phyloP scores from a whole-genome alignment of 1,284 basidiomycete species.

The Agroathelia rolfsii region DNA sequence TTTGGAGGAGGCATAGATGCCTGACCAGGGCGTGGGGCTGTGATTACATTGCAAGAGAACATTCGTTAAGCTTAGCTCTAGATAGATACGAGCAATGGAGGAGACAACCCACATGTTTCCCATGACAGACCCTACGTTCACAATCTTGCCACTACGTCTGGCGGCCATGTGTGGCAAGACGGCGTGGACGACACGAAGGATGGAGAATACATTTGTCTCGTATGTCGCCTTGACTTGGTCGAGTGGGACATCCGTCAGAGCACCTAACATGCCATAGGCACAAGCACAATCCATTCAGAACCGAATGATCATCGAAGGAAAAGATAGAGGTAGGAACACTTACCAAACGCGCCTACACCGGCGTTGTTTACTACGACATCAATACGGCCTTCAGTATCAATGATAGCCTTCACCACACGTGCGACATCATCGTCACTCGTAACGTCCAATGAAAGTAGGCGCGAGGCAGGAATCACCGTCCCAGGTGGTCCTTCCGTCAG shows the following conservation, averaged over 20 bases:
- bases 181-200: conserved; percentile 49
- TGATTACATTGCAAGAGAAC: conserved; percentile 4
- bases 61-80: background rate
- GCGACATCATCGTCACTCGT: conserved; percentile 41
- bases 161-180: conserved; percentile 67
- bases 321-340: too few species aligned
- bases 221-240: conserved; percentile 42
- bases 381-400: conserved; percentile 39
- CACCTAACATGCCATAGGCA: conserved; percentile 28
- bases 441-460: conserved; percentile 40
- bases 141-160: conserved; percentile 47
- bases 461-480: conserved; percentile 30
- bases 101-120: conserved; percentile 48
- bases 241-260: conserved; percentile 49
- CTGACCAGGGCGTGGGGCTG: conserved; percentile 65
- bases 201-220: conserved; percentile 55
- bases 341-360: conserved; percentile 24
- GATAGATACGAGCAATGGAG: too few species aligned
- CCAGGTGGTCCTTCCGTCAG: too few species aligned
- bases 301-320: too few species aligned
- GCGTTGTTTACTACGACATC: conserved; percentile 66
- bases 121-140: conserved; percentile 65
- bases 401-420: conserved; percentile 30
- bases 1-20: conserved; percentile 58
- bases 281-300: too few species aligned